Conservation (phyloP, 805 yeast species). For the Kazachstania kunashirensis region DNA sequence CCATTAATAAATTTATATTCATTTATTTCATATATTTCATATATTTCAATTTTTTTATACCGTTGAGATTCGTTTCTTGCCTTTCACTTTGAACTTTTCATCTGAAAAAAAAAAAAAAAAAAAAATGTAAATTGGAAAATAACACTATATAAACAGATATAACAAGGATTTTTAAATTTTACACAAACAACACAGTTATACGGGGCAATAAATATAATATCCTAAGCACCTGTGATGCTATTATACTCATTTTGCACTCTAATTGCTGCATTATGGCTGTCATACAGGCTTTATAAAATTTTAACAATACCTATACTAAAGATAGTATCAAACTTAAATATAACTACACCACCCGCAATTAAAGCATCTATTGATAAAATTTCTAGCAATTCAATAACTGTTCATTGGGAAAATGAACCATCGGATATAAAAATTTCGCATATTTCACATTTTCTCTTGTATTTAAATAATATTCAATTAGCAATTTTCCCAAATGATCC, state of each 20-base stretch:
- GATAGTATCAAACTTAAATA: slow-evolving; percentile 22
- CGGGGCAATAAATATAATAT: no score
- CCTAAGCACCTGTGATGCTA: background rate
- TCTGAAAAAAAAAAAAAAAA: background rate
- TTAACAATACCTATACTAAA: slow-evolving; percentile 24
- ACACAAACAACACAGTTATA: no score
- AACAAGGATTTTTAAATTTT: no score
- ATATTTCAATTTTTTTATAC: no score
- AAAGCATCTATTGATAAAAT: slow-evolving; percentile 29
- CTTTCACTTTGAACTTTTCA: no score
- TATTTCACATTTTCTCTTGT: slow-evolving; percentile 25
- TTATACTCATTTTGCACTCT: slow-evolving; percentile 4
- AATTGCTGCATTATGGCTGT: slow-evolving; percentile 20
- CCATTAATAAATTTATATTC: no score
- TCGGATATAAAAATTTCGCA: slow-evolving; percentile 2
- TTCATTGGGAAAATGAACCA: slow-evolving; percentile 31
- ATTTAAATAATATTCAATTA: slow-evolving; percentile 24
- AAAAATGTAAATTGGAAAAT: background rate
- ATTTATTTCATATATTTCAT: no score
- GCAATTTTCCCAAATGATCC: slow-evolving; percentile 26
- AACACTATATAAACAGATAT: no score
- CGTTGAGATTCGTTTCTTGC: no score
- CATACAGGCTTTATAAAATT: slow-evolving; percentile 22
- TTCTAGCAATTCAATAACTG: slow-evolving; percentile 20
- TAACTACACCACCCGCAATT: slow-evolving; percentile 27